A percentile compares a stretch with the other conserved stretches of the same genome.
phyloP scores from a whole-genome alignment of 2,329 filamentous ascomycete genomes.

The Pezicula radicicola region DNA sequence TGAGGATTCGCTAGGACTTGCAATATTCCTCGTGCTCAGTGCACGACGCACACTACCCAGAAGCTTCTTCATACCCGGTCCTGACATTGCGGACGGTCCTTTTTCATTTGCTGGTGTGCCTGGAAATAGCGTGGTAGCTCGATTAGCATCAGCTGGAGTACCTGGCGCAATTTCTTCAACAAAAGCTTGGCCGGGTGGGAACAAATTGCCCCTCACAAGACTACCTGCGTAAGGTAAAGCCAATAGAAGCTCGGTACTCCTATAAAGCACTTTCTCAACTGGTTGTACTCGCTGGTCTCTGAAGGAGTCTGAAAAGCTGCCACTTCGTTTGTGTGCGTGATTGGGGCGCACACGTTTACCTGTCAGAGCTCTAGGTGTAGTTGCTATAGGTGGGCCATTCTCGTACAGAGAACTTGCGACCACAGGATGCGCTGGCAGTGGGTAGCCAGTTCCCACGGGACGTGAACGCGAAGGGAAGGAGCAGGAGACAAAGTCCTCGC shows the following conservation, averaged over 20 bases:
- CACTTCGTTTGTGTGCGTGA: conserved; percentile 74
- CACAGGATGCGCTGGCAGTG: conserved; percentile 53
- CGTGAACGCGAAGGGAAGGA: conserved; percentile 55
- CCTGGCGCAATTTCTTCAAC: conserved; percentile 63
- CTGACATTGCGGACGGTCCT: conserved; percentile 56
- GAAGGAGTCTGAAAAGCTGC: conserved; percentile 82
- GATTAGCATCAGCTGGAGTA: conserved; percentile 40
- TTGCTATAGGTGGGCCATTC: conserved; percentile 48
- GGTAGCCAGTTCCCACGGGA: conserved; percentile 39
- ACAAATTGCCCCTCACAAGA: conserved; percentile 80
- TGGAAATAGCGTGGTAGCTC: conserved; percentile 51
- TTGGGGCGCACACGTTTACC: conserved; percentile 57
- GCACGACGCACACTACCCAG: conserved; percentile 83
- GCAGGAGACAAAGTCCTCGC: conserved; percentile 60
- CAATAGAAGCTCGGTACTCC: conserved; percentile 55
- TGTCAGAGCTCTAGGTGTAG: conserved; percentile 54
- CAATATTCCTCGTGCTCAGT: conserved; percentile 53
- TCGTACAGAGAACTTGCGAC: conserved; percentile 47
- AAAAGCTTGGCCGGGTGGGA: conserved; percentile 79
- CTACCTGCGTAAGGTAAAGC: conserved; percentile 73
- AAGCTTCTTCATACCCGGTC: conserved; percentile 79
- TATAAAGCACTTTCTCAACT: conserved; percentile 46
- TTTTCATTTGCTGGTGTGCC: conserved; percentile 38
- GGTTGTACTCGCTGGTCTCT: conserved; percentile 57
- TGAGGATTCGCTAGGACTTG: conserved; percentile 21